These are phyloP conservation scores for Daldinia caldariorum DNA, from an alignment of 495 filamentous ascomycete species.

Conservation along the genomic window DNA sequence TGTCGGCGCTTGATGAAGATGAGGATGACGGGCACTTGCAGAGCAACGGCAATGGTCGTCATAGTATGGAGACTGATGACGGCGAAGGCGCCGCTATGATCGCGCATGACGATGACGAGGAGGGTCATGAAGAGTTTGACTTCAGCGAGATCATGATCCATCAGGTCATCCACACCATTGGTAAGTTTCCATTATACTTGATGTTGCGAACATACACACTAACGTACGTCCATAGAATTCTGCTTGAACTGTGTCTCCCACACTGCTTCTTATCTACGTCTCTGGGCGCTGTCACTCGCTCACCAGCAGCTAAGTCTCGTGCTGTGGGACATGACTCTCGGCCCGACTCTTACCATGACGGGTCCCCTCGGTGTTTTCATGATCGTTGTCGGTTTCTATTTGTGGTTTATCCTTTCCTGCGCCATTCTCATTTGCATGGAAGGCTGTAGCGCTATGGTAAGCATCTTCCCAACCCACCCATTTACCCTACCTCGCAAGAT, in stretches of 20 bases:
- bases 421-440: constrained; percentile 72
- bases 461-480: constrained; percentile 42
- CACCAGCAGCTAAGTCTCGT: constrained; percentile 98
- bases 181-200: constrained; percentile 58
- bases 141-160: constrained; percentile 98
- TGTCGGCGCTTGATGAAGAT: constrained; percentile 87
- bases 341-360: constrained; percentile 70
- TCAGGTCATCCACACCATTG: constrained; percentile 98
- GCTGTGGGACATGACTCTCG: constrained; percentile 95
- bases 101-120: constrained; percentile 79
- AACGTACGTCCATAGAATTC: constrained; percentile 72
- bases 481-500: background rate
- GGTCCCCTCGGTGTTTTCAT: constrained; percentile 78
- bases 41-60: constrained; percentile 66
- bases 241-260: constrained; percentile 99
- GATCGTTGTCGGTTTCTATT: constrained; percentile 78
- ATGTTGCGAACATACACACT: constrained; percentile 16
- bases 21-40: constrained; percentile 65
- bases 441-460: constrained; percentile 61
- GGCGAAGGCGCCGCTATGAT: constrained; percentile 93
- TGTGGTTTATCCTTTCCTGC: constrained; percentile 89
- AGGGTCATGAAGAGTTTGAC: constrained; percentile 94
- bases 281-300: constrained; percentile 96
- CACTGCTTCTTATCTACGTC: constrained; percentile 97
- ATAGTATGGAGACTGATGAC: constrained; percentile 76